phyloP scores from a whole-genome alignment of 768 basidiomycete species.

The Leccinum disarticulatum region DNA sequence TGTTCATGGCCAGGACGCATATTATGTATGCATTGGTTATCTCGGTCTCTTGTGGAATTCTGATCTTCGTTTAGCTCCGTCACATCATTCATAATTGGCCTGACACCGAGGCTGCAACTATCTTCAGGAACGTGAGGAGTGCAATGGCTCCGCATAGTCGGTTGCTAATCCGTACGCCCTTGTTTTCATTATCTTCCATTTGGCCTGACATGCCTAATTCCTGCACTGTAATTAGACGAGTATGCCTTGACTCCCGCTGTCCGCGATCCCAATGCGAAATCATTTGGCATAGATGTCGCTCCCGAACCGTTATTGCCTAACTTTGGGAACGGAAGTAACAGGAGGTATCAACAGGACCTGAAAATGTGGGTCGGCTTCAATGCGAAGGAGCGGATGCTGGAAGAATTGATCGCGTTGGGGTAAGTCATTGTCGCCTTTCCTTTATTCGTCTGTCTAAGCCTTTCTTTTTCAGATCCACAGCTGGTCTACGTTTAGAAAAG shows the following conservation, averaged over 20 bases:
- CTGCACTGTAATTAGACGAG: conserved; percentile 17
- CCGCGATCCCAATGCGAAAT: conserved; percentile 6
- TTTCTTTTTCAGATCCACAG: conserved; percentile 9
- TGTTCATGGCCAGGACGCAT: neutral
- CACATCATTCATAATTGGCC: conserved; percentile 38
- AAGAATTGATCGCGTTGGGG: conserved; percentile 40
- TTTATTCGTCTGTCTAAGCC: neutral
- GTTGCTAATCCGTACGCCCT: conserved; percentile 34
- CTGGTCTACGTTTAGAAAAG: conserved; percentile 24
- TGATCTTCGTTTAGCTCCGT: conserved; percentile 19
- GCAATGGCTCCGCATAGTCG: conserved; percentile 32
- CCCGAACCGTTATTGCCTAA: conserved; percentile 49
- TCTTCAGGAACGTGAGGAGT: conserved; percentile 29
- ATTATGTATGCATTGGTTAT: neutral
- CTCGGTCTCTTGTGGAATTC: neutral
- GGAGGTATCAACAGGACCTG: conserved; percentile 45
- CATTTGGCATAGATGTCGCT: conserved; percentile 28
- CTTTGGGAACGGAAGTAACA: conserved; percentile 42
- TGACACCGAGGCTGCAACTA: conserved; percentile 30
- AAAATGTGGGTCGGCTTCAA: conserved; percentile 46
- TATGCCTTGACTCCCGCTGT: conserved; percentile 15
- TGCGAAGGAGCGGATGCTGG: conserved; percentile 42
- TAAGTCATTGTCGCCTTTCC: neutral
- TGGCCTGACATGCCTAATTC: neutral
- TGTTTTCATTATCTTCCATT: neutral